phyloP scores from a whole-genome alignment of 257 asterid species.

The Handroanthus guayacan region DNA sequence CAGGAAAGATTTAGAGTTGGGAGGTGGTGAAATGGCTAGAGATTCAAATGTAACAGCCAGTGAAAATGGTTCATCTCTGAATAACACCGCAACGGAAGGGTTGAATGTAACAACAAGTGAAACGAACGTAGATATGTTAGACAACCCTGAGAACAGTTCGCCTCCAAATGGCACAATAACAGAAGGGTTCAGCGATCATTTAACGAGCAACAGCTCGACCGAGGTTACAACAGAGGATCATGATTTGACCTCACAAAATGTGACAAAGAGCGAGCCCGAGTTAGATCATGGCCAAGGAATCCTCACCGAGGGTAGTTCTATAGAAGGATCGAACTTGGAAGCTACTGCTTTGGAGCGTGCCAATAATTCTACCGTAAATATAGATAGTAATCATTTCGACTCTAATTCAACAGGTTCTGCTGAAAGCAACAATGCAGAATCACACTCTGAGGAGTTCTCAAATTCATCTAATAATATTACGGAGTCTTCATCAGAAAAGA shows the following conservation, averaged over 20 bases:
- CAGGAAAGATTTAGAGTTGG: conserved; percentile 45
- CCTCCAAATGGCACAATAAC: conserved; percentile 43
- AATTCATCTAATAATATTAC: conserved; percentile 34
- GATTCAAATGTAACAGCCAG: conserved; percentile 39
- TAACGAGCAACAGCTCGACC: conserved; percentile 36
- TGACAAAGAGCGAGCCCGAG: conserved; percentile 40
- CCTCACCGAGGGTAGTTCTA: conserved; percentile 35
- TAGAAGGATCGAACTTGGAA: conserved; percentile 37
- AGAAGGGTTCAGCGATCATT: conserved; percentile 41
- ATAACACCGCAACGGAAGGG: conserved; percentile 30
- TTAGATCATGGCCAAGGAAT: conserved; percentile 33
- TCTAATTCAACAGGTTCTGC: conserved; percentile 39
- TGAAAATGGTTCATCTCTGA: conserved; percentile 43
- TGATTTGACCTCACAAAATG: conserved; percentile 44
- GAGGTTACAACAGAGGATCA: conserved; percentile 39
- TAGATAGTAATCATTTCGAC: conserved; percentile 30
- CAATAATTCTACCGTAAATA: conserved; percentile 36
- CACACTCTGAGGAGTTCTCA: conserved; percentile 40
- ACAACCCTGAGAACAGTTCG: conserved; percentile 24
- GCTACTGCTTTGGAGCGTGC: neutral
- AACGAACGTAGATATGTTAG: neutral
- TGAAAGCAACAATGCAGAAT: conserved; percentile 39
- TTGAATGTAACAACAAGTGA: conserved; percentile 40
- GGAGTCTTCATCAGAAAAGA: conserved; percentile 34
- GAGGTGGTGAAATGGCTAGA: conserved; percentile 41